These are phyloP conservation scores for Obelidium mucronatum DNA, from an alignment of 192 early-diverging fungal species.

Conservation along the genomic window DNA sequence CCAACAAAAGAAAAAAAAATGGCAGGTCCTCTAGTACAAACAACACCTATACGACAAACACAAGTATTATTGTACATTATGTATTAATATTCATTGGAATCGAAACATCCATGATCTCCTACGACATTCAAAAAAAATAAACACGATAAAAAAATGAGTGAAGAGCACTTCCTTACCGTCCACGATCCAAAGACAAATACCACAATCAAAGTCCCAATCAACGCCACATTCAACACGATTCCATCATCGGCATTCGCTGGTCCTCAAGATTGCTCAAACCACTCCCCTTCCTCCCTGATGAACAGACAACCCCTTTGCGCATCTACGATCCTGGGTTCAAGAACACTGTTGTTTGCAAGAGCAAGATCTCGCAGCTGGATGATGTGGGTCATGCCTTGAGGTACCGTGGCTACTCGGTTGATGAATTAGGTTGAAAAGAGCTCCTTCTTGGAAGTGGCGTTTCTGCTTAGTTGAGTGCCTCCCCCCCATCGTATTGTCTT, in stretches of 20 bases:
- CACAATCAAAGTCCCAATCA: conserved; percentile 48
- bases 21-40: no score
- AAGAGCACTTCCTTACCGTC: conserved; percentile 43
- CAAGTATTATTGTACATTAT: no score
- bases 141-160: neutral
- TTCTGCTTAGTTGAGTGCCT: conserved; percentile 52
- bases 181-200: conserved; percentile 38
- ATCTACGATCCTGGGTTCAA: conserved; percentile 59
- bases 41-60: no score
- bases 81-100: no score
- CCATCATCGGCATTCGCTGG: conserved; percentile 52
- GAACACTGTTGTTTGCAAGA: conserved; percentile 59
- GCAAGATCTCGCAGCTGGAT: conserved; percentile 43
- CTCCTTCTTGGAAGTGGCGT: conserved; percentile 69
- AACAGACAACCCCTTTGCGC: conserved; percentile 54
- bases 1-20: no score
- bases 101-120: no score
- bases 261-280: conserved; percentile 48
- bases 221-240: conserved; percentile 39
- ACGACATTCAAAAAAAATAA: no score
- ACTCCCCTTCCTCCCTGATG: conserved; percentile 32
- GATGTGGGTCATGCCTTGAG: conserved; percentile 38
- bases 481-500: no score
- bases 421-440: conserved; percentile 68
- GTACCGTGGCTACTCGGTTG: conserved; percentile 68